Evolutionary conservation across 345 rosid genomes (phyloP), one percentile per base, ranked within the genome.

Genomic region (Excoecaria cochinchinensis): DNA sequence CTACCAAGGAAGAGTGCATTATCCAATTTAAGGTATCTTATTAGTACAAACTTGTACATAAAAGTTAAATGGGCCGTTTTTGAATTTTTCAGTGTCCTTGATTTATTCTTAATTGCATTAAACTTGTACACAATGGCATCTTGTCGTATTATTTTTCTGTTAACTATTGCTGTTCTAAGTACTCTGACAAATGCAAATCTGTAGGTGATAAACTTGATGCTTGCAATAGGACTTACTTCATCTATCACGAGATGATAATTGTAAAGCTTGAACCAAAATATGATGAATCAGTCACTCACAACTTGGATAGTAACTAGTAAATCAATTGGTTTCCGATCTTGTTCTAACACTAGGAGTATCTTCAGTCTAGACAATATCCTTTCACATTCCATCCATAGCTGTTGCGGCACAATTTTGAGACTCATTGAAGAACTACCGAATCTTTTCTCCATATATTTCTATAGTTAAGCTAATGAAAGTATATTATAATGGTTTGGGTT

Each of bases 1-100:
- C 99, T 53, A 84, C 97, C 3, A 91, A 91, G 86, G 97, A 91
- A 81, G 98, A 90, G 72, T 87, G 89, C 77, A 82, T 85, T 69
- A 76, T 81, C 74, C 90, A 91, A 78, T 95, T 95, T 84, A 95
- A 91, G 97, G 99, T 95, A 80, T 60, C 63, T 74, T 38, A 15
- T 69, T 63, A 36, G 4, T 11, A n/a, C 6, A 39, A 40, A 63
- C 17, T 63, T 6, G 0, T 16, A 63, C 47, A 6, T 38, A 39
- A 36, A 36, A 62, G 66, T 62, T 13, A 62, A 62, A 15, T 4
- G 21, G 5, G 22, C 13, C 14, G 4, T 5, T 36, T 62, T 63
- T 39, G 22, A 40, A 39, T 39, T 47, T 39, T 39, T 8, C 67
- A 39, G 67, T 39, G 6, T 19, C 47, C 22, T 63, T 63, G 9